Percentiles rank a stretch among this genome's conserved stretches.
phyloP scores from a whole-genome alignment of 805 yeast genomes.

The Kodamaea restingae region DNA sequence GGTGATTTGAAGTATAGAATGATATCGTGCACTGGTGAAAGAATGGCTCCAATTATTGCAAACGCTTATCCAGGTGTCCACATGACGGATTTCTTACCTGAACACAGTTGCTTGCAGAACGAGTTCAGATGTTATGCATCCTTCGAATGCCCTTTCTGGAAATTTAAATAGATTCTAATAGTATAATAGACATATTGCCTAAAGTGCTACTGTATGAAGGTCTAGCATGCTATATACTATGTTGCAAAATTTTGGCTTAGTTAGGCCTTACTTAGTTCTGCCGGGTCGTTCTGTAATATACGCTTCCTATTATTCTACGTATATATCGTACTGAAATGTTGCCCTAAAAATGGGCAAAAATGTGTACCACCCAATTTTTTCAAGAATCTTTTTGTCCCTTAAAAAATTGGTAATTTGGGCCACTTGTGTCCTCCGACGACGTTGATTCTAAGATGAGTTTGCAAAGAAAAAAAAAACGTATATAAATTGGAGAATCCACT shows the following conservation, averaged over 20 bases:
- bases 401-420: background rate
- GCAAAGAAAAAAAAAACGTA: slow-evolving; percentile 1
- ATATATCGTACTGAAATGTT: background rate
- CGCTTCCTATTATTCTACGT: background rate
- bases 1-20: slow-evolving; percentile 47
- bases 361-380: background rate
- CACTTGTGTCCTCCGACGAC: slow-evolving; percentile 1
- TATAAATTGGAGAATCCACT: slow-evolving; percentile 1
- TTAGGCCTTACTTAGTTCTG: background rate
- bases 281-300: slow-evolving; percentile 5
- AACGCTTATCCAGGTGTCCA: slow-evolving; percentile 60
- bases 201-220: no score
- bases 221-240: no score
- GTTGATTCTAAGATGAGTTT: background rate
- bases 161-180: slow-evolving; percentile 28
- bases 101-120: slow-evolving; percentile 81
- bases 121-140: slow-evolving; percentile 85
- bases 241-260: background rate
- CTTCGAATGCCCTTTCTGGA: slow-evolving; percentile 69
- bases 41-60: slow-evolving; percentile 66
- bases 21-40: slow-evolving; percentile 84
- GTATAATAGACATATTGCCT: no score
- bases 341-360: slow-evolving; percentile 1
- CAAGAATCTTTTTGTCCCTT: background rate
- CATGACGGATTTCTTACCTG: slow-evolving; percentile 68